Evolutionary conservation across 23 red algal species (phyloP), one percentile per base, ranked within the genome.

Genomic region (Pyropia yezoensis): DNA sequence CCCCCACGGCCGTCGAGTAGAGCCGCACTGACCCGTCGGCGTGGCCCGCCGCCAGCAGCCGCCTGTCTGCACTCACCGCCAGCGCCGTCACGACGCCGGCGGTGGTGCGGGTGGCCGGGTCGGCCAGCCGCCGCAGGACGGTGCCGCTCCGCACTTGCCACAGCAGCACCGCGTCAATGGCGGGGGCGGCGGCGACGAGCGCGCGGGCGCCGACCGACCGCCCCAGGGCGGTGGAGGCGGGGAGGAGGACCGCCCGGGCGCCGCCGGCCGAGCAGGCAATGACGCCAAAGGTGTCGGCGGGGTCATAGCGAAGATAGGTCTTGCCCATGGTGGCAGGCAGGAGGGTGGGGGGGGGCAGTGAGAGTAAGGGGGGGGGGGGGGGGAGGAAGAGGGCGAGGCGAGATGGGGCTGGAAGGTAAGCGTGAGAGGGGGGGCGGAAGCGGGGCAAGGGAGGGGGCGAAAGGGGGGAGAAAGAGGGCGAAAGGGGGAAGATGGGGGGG

Each of bases 21-120:
- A 87, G 8, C 21, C 75, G 52, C 32, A 95, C 70, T 2, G 73
- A 79, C 18, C 89, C 89, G 61, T 95, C 89, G 8, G 79, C 67
- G 51, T 95, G 74, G 2, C 89, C 89, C 21, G 61, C 68, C 14
- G 89, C 89, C n/a, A 85, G 61, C 27, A 52, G 32, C 53, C 54
- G 34, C 20, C 67, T 63, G 45, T 27, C 62, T 5, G 62, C 20
- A 18, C 57, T 57, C 14, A 73, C 71, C 20, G 83, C 57, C 18
- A 78, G 57, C 11, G 83, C 65, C 18, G 59, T 76, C 51, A 78
- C 56, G 18, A 52, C 47, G 25, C 72, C 73, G 0, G 83, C 83
- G 28, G 57, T 52, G 23, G 39, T 19, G 34, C 72, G 52, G 15
- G 71, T 64, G 52, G 50, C 61, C 15, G 16, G n/a, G 60, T 82